These are phyloP conservation scores for Clonostachys rosea DNA, from an alignment of 2,329 filamentous ascomycete genomes.

Conservation along the genomic window DNA sequence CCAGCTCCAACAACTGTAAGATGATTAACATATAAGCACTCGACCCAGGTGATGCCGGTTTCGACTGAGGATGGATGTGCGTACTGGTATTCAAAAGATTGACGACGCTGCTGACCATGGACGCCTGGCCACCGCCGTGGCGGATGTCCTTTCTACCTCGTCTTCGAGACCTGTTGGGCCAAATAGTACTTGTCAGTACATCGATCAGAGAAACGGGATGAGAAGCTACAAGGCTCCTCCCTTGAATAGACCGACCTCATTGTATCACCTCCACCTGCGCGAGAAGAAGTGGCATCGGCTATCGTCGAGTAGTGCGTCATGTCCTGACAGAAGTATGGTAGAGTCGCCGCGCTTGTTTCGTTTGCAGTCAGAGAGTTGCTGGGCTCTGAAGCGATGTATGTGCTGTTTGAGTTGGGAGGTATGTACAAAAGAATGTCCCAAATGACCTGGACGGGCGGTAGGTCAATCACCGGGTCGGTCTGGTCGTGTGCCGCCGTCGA, in stretches of 20 bases:
- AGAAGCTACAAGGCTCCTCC: not conserved
- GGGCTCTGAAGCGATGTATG: not conserved
- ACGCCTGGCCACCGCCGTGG: slow-evolving; percentile 63
- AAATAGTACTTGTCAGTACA: slow-evolving; percentile 5
- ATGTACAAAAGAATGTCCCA: too few relatives aligned
- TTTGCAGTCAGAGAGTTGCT: too few relatives aligned
- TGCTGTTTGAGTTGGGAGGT: too few relatives aligned
- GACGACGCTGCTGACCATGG: slow-evolving; percentile 86
- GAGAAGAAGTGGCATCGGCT: slow-evolving; percentile 2
- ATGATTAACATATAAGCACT: not conserved
- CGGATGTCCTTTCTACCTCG: slow-evolving; percentile 69
- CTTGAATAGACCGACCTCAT: not conserved
- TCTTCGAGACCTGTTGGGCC: slow-evolving; percentile 42
- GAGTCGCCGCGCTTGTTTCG: too few relatives aligned
- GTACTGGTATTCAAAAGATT: slow-evolving; percentile 95
- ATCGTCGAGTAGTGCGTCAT: slow-evolving; percentile 5
- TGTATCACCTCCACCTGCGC: slow-evolving; percentile 2
- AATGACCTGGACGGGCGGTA: too few relatives aligned
- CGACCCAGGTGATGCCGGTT: too few relatives aligned
- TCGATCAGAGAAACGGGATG: not conserved
- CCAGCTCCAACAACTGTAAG: slow-evolving; percentile 83
- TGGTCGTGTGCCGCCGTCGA: too few relatives aligned
- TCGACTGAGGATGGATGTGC: slow-evolving; percentile 13
- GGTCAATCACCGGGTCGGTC: too few relatives aligned
- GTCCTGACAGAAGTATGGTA: not conserved